Percentiles rank a stretch among this genome's conserved stretches.
These are phyloP conservation scores for Cordyceps pruinosa DNA, from an alignment of 2,329 filamentous ascomycete genomes.

Conservation along the genomic window DNA sequence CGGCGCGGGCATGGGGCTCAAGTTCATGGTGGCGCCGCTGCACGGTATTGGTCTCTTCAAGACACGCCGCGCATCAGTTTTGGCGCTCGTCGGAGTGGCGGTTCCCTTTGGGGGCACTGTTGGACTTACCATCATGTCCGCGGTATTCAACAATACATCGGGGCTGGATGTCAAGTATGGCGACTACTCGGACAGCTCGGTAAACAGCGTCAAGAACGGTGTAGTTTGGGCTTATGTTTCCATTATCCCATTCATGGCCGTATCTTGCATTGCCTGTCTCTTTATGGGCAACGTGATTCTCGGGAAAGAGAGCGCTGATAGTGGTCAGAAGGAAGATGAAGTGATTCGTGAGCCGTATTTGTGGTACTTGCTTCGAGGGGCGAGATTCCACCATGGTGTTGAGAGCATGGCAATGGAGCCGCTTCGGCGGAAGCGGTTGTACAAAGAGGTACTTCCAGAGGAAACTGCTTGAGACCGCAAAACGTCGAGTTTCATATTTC, in stretches of 20 bases:
- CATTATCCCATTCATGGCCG: conserved; percentile 50
- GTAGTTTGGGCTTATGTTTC: conserved; percentile 55
- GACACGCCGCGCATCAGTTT: conserved; percentile 48
- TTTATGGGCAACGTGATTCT: conserved; percentile 28
- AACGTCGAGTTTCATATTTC: no score
- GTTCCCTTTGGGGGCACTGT: conserved; percentile 58
- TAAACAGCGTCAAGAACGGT: conserved; percentile 23
- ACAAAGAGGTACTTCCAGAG: background rate
- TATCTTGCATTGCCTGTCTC: conserved; percentile 23
- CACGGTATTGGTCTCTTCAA: conserved; percentile 59
- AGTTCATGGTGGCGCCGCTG: conserved; percentile 58
- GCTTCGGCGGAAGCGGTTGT: background rate
- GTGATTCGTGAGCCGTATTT: conserved; percentile 8
- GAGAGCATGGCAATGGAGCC: background rate
- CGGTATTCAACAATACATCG: conserved; percentile 57
- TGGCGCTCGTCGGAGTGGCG: conserved; percentile 53
- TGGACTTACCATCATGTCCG: conserved; percentile 59
- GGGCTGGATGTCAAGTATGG: conserved; percentile 20
- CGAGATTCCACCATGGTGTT: background rate
- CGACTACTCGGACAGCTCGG: conserved; percentile 20
- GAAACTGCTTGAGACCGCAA: background rate
- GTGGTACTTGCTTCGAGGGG: conserved; percentile 1
- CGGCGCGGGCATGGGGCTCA: conserved; percentile 55
- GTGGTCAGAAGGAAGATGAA: background rate
- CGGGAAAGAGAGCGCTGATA: conserved; percentile 12